Evolutionary conservation across 306 rosid species (phyloP), one percentile per base, ranked within the genome.

Genomic region (Inga leiocalycina): DNA sequence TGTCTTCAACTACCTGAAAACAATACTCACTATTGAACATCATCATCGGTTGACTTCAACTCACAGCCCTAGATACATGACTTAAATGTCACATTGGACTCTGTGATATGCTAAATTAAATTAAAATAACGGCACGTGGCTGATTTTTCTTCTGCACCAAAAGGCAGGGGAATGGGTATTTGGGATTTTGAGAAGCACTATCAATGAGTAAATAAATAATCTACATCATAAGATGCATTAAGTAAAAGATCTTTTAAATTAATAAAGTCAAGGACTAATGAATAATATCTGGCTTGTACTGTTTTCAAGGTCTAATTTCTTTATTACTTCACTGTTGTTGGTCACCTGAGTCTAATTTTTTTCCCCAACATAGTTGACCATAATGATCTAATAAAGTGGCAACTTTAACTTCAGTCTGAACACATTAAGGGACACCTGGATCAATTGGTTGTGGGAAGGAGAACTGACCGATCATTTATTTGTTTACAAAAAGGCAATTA

Each of bases 1-100:
- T 92, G 86, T 96, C 97, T 79, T 91, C 90, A 76, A 89, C 81
- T 1, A 89, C 97, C 95, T 96, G 82, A 24, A 76, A 69, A 72
- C 68, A 17, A 71, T 45, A 10, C 34, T 56, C 74, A 62, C 54
- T 52, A 49, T 27, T 48, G n/a, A 76, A 15, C 62, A 27, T 51
- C 67, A 27, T 72, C 41, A 30, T 27, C 20, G 1, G 37, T 76
- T 85, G 76, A 22, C 65, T 52, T 75, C 37, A 34, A 70, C 48
- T 80, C 64, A 6, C n/a, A 74, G 70, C 19, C 45, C 76, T n/a
- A 48, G 35, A 80, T 78, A 78, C 35, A 3, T 35, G 78, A 62
- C 79, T 78, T 82, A 5, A 82, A 56, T 82, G 56, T 45, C n/a
- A 14, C 85, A 64, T 85, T 67, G 84, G 45, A 54, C 44, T 78